These are phyloP conservation scores for Suillus weaverae DNA, from an alignment of 768 basidiomycete species.

Conservation along the genomic window DNA sequence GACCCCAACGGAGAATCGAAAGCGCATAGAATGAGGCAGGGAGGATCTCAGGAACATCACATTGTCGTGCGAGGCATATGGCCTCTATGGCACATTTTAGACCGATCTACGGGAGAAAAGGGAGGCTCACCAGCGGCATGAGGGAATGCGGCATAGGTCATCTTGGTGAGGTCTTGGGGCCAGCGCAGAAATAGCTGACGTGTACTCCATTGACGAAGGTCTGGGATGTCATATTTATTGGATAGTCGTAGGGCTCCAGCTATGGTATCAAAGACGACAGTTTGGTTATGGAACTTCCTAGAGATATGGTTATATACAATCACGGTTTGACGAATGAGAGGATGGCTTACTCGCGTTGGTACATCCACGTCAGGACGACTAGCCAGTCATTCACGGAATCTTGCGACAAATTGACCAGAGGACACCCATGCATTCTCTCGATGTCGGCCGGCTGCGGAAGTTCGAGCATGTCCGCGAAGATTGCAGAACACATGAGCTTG, in stretches of 20 bases:
- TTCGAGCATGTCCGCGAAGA: conserved; percentile 39
- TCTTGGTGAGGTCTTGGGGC: conserved; percentile 28
- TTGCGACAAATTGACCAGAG: conserved; percentile 26
- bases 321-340: background rate
- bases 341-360: conserved; percentile 31
- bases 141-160: conserved; percentile 29
- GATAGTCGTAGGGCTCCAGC: conserved; percentile 33
- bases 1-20: conserved; percentile 31
- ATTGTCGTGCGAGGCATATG: conserved; percentile 36
- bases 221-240: conserved; percentile 38
- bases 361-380: conserved; percentile 33
- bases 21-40: conserved; percentile 43
- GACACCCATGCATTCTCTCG: conserved; percentile 34
- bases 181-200: conserved; percentile 27
- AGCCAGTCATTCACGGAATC: conserved; percentile 33
- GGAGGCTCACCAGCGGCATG: conserved; percentile 32
- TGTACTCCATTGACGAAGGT: conserved; percentile 28
- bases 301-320: background rate
- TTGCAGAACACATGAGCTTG: conserved; percentile 20
- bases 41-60: conserved; percentile 36
- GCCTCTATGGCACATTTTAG: conserved; percentile 26
- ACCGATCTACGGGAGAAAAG: background rate
- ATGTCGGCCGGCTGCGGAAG: conserved; percentile 31
- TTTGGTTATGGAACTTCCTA: conserved; percentile 26
- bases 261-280: conserved; percentile 25